Conservation (phyloP, 139 green algal genomes). For the Coelastrella sp. region DNA sequence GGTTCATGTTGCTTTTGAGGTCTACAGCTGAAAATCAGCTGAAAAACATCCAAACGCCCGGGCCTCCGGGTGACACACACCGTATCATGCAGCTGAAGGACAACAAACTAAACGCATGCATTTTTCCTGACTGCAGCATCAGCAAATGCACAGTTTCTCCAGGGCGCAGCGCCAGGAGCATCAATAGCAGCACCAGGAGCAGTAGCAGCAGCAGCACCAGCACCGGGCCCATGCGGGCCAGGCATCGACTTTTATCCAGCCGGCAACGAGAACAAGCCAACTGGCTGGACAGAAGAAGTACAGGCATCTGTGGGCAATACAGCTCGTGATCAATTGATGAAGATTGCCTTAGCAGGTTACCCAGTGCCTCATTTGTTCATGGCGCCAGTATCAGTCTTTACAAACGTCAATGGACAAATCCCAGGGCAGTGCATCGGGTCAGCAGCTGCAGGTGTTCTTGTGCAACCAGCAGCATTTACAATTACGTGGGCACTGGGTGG, state of each 20-base stretch:
- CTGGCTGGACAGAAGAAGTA: conserved; percentile 47
- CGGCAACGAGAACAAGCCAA: conserved; percentile 33
- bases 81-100: no score
- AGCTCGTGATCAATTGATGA: conserved; percentile 37
- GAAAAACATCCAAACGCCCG: no score
- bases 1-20: no score
- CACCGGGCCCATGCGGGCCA: conserved; percentile 28
- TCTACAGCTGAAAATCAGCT: no score
- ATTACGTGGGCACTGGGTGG: conserved; percentile 34
- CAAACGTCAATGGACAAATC: conserved; percentile 23
- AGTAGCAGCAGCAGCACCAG: background rate
- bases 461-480: conserved; percentile 34
- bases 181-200: conserved; percentile 11
- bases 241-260: conserved; percentile 40
- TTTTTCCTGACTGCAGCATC: background rate
- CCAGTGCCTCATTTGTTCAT: conserved; percentile 49
- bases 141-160: conserved; percentile 33
- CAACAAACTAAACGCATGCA: background rate
- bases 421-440: conserved; percentile 28
- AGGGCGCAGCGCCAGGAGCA: background rate
- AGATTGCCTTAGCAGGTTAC: conserved; percentile 49
- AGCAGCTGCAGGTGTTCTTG: conserved; percentile 7
- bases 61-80: background rate
- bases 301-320: conserved; percentile 49
- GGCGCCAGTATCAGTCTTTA: conserved; percentile 43